Conservation (phyloP, 306 rosid species). For the Quillaja saponaria region DNA sequence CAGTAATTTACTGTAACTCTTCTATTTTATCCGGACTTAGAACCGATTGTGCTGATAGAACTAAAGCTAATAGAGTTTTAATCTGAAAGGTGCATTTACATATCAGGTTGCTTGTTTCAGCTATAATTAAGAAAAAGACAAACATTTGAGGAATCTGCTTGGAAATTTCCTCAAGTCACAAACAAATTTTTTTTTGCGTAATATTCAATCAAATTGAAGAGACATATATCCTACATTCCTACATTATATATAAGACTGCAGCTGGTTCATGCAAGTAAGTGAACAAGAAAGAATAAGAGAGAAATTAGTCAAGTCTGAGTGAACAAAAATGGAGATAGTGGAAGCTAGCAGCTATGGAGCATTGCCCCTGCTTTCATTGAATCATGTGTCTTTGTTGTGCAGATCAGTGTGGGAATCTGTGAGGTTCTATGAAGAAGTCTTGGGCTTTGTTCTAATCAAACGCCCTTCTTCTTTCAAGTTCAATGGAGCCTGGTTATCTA, state of each 20-base stretch:
- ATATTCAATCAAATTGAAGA: not conserved
- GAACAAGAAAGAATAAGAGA: slow-evolving; percentile 13
- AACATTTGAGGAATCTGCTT: slow-evolving; percentile 39
- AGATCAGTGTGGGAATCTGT: slow-evolving; percentile 69
- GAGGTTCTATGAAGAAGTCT: slow-evolving; percentile 66
- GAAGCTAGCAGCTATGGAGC: slow-evolving; percentile 58
- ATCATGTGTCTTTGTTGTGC: slow-evolving; percentile 69
- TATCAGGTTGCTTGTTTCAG: no score
- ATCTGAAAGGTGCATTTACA: no score
- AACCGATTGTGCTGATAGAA: no score
- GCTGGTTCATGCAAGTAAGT: slow-evolving; percentile 30
- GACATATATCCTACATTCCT: no score
- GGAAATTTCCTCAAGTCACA: slow-evolving; percentile 74
- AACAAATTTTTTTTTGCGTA: no score
- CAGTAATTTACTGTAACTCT: no score
- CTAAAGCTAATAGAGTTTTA: no score
- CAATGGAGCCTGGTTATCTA: slow-evolving; percentile 73
- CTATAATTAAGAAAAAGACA: no score
- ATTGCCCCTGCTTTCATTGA: slow-evolving; percentile 70
- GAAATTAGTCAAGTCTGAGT: no score
- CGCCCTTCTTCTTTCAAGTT: slow-evolving; percentile 84
- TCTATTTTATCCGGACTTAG: no score
- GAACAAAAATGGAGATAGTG: slow-evolving; percentile 58
- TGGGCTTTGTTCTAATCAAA: slow-evolving; percentile 80
- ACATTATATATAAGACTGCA: not conserved